Base-by-base conservation (phyloP, 176 grass and related monocot genomes). In the Triticum urartu region DNA sequence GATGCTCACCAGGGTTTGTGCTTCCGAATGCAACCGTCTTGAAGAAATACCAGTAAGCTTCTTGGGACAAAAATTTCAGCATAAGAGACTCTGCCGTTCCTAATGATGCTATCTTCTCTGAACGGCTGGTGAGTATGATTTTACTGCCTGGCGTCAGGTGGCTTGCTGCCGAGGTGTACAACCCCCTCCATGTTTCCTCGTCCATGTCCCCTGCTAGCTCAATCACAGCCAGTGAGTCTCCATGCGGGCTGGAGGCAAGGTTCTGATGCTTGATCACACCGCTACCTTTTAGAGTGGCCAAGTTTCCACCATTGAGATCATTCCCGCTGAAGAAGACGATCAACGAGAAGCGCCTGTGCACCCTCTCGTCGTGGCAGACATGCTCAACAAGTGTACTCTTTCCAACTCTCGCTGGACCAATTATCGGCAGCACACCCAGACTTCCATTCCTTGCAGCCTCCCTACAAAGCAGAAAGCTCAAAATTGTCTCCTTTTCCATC, bases 331-430 rank as follows among this genome's bases (percentile, higher is more conserved):
- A 85, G 63, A 75, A 5, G 7, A 28, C 24, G 2, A 78, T 82
- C 1, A 32, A 60, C 18, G 84, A 71, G 82, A 87, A 90, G 83
- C 58, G 10, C 9, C 21, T 7, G 3, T 52, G 85, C 48, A 90
- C 85, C 64, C 81, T 93, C 25, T 83, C 76, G 11, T 93, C 69
- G 0, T 66, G 43, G 38, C 72, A 82, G 59, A 82, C 75, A 68
- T 90, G 91, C 81, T 90, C 88, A 3, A 79, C 81, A 1, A 88
- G 81, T 0, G 83, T 90, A 70, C 81, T 93, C 75, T 90, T 90
- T n/a, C 91, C 91, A 18, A 84, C 80, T 63, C 80, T 81, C 1
- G 2, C 0, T 11, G 33, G 1, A 34, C 91, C 91, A 3, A 84
- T 60, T 17, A 90, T 34, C 7, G 87, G 87, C 32, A 89, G 75